A percentile compares a stretch with the other conserved stretches of the same genome.
These are phyloP conservation scores for Hericium erinaceus DNA, from an alignment of 768 basidiomycete genomes.

Conservation along the genomic window DNA sequence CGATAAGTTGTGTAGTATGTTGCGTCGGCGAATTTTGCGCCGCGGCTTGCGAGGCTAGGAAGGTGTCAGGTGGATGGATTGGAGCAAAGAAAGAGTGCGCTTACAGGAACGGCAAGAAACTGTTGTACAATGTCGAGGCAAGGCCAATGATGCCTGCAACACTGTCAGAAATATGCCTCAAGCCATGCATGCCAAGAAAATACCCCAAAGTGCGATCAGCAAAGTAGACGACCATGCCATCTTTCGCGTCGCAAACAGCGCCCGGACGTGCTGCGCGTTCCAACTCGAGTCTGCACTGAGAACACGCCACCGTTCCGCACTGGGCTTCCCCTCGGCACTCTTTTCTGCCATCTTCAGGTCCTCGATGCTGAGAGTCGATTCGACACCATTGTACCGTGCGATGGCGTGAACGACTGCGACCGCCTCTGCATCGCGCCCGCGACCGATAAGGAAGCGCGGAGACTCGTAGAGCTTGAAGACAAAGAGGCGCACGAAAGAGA, in stretches of 20 bases:
- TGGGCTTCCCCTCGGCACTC: constrained; percentile 10
- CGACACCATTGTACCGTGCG: constrained; percentile 40
- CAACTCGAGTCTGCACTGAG: constrained; percentile 35
- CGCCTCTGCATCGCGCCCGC: constrained; percentile 43
- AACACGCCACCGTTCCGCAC: constrained; percentile 13
- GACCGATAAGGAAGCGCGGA: constrained; percentile 47
- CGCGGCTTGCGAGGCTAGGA: constrained; percentile 23
- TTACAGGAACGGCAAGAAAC: constrained; percentile 27
- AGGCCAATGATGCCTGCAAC: constrained; percentile 25
- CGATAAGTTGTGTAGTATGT: constrained; percentile 27
- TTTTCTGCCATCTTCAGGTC: constrained; percentile 29
- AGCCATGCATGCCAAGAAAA: constrained; percentile 11
- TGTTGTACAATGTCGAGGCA: constrained; percentile 28
- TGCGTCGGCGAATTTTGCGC: constrained; percentile 27
- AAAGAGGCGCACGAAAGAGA: constrained; percentile 46
- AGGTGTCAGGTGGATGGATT: not conserved
- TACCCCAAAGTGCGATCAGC: constrained; percentile 39
- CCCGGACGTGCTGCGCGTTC: constrained; percentile 37
- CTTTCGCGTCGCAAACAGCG: constrained; percentile 53
- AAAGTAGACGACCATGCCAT: constrained; percentile 60
- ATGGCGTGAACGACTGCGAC: constrained; percentile 38
- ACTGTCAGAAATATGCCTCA: not conserved
- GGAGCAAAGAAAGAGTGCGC: not conserved
- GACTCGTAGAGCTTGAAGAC: constrained; percentile 46
- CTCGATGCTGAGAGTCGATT: constrained; percentile 33